Conservation (phyloP, 208 protist genomes). For the Crithidia acanthocephali region DNA sequence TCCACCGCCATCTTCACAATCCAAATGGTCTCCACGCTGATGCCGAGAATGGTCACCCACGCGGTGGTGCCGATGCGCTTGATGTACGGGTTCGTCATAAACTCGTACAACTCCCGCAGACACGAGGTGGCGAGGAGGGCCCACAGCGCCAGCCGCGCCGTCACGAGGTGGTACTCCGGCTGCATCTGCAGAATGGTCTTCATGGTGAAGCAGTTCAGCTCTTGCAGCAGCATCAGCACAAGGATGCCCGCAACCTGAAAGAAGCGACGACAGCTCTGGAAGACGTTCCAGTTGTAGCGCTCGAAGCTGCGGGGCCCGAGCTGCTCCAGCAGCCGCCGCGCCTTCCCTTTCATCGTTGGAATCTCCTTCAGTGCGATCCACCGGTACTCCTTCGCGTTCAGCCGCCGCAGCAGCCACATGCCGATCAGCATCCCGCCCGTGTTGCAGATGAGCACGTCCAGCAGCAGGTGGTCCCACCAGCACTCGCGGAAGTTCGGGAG, state of each 20-base stretch:
- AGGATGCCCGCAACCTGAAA: constrained; percentile 74
- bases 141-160: constrained; percentile 89
- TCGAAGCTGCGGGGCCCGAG: constrained; percentile 86
- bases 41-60: constrained; percentile 84
- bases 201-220: constrained; percentile 97
- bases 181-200: constrained; percentile 95
- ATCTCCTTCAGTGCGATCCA: constrained; percentile 82
- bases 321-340: constrained; percentile 70
- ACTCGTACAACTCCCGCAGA: constrained; percentile 95
- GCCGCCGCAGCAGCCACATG: constrained; percentile 57
- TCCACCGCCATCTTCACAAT: constrained; percentile 77
- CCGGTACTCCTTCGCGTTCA: constrained; percentile 79
- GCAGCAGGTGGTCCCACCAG: constrained; percentile 98
- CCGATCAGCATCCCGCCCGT: constrained; percentile 94
- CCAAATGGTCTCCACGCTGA: constrained; percentile 78
- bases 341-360: constrained; percentile 62
- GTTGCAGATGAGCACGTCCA: constrained; percentile 97
- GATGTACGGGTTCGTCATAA: constrained; percentile 69
- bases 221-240: constrained; percentile 87
- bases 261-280: constrained; percentile 73
- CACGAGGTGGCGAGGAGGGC: constrained; percentile 81
- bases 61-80: constrained; percentile 90
- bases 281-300: constrained; percentile 92
- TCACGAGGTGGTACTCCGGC: constrained; percentile 89
- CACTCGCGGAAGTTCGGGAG: constrained; percentile 98